Evolutionary conservation across 202 grass and related monocot species (phyloP).

Genomic region (Bolboschoenoplectus hybrid): DNA sequence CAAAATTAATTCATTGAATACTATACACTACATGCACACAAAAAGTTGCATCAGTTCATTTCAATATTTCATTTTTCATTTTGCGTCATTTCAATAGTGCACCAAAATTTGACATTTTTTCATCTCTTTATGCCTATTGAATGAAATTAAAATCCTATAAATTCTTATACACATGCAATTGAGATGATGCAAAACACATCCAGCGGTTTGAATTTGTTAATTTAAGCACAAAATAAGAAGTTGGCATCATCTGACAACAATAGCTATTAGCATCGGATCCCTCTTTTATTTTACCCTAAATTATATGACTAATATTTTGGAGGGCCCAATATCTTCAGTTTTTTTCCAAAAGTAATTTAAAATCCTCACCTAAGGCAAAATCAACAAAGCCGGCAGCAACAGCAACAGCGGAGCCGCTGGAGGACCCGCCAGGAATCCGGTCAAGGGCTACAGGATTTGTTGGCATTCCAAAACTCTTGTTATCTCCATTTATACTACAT

Average conservation of each 20-base stretch:
- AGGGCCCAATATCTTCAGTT: not conserved
- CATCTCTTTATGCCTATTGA: not conserved
- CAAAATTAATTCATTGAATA: not conserved
- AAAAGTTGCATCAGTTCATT: not conserved
- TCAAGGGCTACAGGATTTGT: conserved; percentile 66
- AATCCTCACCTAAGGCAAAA: conserved; percentile 86
- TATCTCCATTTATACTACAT: conserved; percentile 83
- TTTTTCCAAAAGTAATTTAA: not conserved
- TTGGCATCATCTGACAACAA: not conserved
- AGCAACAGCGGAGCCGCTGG: conserved; percentile 91
- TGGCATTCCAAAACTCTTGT: conserved; percentile 87
- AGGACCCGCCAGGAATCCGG: conserved; percentile 85
- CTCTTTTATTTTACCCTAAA: not conserved
- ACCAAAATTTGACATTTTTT: conserved; percentile 14
- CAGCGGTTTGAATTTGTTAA: not conserved
- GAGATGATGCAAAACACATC: conserved; percentile 1
- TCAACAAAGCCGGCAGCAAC: conserved; percentile 88
- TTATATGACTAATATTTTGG: not conserved
- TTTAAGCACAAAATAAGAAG: not conserved
- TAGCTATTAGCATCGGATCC: not conserved
- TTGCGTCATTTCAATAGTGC: not conserved
- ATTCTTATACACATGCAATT: not conserved
- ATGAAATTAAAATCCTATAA: not conserved
- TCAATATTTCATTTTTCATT: not conserved
- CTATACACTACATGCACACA: not conserved